These are phyloP conservation scores for Peronospora farinosa DNA, from an alignment of 352 stramenopile species.

Conservation along the genomic window DNA sequence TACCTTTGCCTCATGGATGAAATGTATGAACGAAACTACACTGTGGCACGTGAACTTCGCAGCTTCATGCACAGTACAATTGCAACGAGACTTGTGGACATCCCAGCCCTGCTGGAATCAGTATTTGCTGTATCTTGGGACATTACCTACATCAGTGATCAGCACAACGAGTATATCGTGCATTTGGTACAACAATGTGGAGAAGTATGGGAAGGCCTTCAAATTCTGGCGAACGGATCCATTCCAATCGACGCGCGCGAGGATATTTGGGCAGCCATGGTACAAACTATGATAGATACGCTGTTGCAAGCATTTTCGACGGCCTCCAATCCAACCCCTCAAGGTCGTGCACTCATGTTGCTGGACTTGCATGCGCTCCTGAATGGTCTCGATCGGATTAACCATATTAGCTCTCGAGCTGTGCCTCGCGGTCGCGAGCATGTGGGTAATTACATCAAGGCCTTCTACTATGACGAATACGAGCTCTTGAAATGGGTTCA, in stretches of 20 bases:
- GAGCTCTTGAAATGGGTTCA: constrained; percentile 82
- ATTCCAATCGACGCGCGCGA: constrained; percentile 65
- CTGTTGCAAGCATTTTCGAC: constrained; percentile 89
- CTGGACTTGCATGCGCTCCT: constrained; percentile 92
- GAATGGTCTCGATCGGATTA: constrained; percentile 76
- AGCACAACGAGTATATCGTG: constrained; percentile 77
- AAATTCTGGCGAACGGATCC: constrained; percentile 57
- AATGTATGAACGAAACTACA: constrained; percentile 48
- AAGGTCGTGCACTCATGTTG: constrained; percentile 94
- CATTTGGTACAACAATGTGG: constrained; percentile 74
- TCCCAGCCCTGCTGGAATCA: constrained; percentile 33
- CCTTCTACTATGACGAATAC: constrained; percentile 84
- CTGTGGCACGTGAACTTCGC: constrained; percentile 46
- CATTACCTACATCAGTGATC: constrained; percentile 56
- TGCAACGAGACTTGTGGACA: constrained; percentile 40
- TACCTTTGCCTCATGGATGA: constrained; percentile 70
- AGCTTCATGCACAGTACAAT: constrained; percentile 60
- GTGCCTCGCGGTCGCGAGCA: constrained; percentile 52
- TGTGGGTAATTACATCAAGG: constrained; percentile 83
- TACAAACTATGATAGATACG: constrained; percentile 84
- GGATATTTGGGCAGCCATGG: constrained; percentile 73
- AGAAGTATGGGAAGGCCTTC: constrained; percentile 65
- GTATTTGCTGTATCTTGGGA: constrained; percentile 59
- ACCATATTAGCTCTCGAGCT: constrained; percentile 53
- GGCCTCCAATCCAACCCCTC: constrained; percentile 87